Conservation (phyloP, 2,329 filamentous ascomycete species). For the Sclerotinia minor region DNA sequence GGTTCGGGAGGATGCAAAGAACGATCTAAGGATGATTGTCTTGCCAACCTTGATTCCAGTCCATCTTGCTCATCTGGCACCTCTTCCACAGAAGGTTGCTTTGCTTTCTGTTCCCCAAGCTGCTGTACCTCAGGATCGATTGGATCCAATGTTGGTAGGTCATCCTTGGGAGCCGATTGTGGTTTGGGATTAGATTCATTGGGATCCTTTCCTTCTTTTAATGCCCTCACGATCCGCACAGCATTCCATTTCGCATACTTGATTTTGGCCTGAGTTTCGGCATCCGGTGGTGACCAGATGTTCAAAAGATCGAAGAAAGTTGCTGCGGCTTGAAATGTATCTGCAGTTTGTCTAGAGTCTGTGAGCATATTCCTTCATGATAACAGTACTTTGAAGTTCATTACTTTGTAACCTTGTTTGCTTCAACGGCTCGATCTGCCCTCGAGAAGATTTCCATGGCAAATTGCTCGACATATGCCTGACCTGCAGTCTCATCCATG, state of each 20-base stretch:
- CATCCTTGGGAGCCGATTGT: constrained; percentile 50
- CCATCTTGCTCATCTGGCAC: constrained; percentile 57
- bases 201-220: constrained; percentile 87
- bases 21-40: constrained; percentile 50
- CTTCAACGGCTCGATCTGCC: constrained; percentile 77
- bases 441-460: constrained; percentile 83
- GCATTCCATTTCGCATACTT: constrained; percentile 98
- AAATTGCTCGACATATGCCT: constrained; percentile 93
- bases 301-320: constrained; percentile 88
- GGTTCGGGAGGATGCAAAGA: constrained; percentile 48
- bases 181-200: constrained; percentile 83
- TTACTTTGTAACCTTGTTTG: constrained; percentile 81
- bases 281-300: constrained; percentile 76
- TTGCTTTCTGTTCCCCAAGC: constrained; percentile 46
- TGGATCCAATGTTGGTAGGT: constrained; percentile 55
- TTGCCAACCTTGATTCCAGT: constrained; percentile 47
- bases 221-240: constrained; percentile 82
- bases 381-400: constrained; percentile 45
- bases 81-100: constrained; percentile 52
- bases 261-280: constrained; percentile 79
- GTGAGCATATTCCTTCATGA: background rate
- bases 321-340: constrained; percentile 88
- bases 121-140: constrained; percentile 65
- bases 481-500: constrained; percentile 78
- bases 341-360: constrained; percentile 67